phyloP scores from a whole-genome alignment of 495 filamentous ascomycete species.

The Physcia stellaris region DNA sequence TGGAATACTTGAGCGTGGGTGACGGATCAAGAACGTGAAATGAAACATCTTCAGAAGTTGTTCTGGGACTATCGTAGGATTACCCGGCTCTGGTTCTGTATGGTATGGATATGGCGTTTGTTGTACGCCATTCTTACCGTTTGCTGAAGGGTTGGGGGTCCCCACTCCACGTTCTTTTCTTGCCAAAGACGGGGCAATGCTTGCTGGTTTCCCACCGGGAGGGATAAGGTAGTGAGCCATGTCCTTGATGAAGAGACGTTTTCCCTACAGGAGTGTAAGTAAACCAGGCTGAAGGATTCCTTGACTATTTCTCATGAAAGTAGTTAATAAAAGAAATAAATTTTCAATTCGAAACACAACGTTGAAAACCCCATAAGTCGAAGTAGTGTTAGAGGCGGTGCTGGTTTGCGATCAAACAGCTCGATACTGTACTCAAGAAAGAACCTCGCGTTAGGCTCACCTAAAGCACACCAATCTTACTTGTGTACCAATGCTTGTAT shows the following conservation, averaged over 20 bases:
- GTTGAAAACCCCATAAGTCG: slow-evolving; percentile 1
- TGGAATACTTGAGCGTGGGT: slow-evolving; percentile 75
- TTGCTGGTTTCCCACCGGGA: slow-evolving; percentile 48
- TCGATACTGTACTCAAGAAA: too few relatives aligned
- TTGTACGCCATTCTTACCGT: slow-evolving; percentile 18
- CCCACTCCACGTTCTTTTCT: slow-evolving; percentile 49
- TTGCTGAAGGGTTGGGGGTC: slow-evolving; percentile 22
- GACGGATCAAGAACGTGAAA: slow-evolving; percentile 94
- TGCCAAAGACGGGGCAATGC: slow-evolving; percentile 61
- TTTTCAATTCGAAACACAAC: slow-evolving; percentile 1
- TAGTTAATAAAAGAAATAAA: slow-evolving; percentile 2
- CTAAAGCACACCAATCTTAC: too few relatives aligned
- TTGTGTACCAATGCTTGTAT: too few relatives aligned
- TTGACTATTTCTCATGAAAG: neutral
- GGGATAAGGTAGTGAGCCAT: slow-evolving; percentile 84
- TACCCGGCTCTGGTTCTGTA: slow-evolving; percentile 43
- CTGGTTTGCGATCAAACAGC: too few relatives aligned
- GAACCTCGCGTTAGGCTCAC: too few relatives aligned
- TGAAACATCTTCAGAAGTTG: slow-evolving; percentile 61
- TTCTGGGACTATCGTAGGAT: slow-evolving; percentile 73
- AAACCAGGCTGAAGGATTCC: slow-evolving; percentile 1
- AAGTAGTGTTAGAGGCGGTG: too few relatives aligned
- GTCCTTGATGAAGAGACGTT: slow-evolving; percentile 95
- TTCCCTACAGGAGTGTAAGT: slow-evolving; percentile 38
- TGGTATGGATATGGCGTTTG: slow-evolving; percentile 41